Evolutionary conservation across 1,284 basidiomycete species (phyloP), one percentile per base, ranked within the genome.

Genomic region (Heterobasidion parviporum): DNA sequence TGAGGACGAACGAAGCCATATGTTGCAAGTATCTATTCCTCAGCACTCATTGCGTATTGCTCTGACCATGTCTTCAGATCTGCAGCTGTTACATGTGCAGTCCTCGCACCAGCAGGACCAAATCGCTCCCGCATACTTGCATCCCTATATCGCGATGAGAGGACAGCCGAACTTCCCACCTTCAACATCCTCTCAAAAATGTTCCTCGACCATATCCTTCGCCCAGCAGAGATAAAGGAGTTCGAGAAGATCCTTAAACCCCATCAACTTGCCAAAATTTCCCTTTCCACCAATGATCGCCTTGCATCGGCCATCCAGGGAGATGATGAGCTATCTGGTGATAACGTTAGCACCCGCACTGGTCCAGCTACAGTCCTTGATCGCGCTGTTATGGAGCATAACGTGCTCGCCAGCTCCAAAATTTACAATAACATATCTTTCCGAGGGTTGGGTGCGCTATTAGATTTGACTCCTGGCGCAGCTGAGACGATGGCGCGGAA

Each of bases 381-480:
- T 69, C 83, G 94, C 52, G 97, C 97, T 2, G 92, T 99, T 50
- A 92, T 98, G 83, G 96, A 99, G 68, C 97, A 99, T 73, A 99
- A 99, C 68, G 77, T 99, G 15, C 82, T 97, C 57, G 93, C 95
- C 9, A 94, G 93, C 65, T 96, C 93, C 1, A 92, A 94, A 67
- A 91, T 95, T 52, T 96, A 95, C 68, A 92, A 92, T 67, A 97
- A 97, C 64, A 95, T 98, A 72, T 89, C 91, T 7, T 97, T 97
- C 70, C 77, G 81, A 36, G 94, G 93, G 9, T 73, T 98, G 6
- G 94, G 93, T 26, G 83, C 87, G 2, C 74, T 97, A 16, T 77
- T 98, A 47, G 90, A 92, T 64, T 72, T 97, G 57, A 88, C 90
- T 6, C 87, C 94, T 2, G 85, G 85, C 41, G 92, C 89, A 4